Conservation (phyloP, 2,329 filamentous ascomycete species). For the Botrytis pseudocinerea region DNA sequence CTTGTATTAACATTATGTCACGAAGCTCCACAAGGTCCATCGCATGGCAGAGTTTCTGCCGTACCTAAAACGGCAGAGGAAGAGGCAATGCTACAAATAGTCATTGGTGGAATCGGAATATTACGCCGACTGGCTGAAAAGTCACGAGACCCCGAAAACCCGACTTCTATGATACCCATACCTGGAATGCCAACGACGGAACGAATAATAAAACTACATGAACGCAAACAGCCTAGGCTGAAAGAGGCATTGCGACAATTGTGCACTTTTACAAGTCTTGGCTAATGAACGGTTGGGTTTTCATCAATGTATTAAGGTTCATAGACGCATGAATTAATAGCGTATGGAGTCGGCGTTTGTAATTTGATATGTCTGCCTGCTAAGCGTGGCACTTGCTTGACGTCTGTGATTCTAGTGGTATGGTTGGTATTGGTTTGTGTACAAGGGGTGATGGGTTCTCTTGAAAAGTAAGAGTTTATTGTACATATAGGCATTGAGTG, state of each 20-base stretch:
- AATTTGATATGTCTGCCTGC: slow-evolving; percentile 29
- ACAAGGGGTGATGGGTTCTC: slow-evolving; percentile 33
- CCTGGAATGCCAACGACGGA: slow-evolving; percentile 67
- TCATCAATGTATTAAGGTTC: slow-evolving; percentile 37
- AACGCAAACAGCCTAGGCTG: slow-evolving; percentile 63
- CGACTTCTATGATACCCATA: slow-evolving; percentile 54
- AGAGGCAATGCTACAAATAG: slow-evolving; percentile 50
- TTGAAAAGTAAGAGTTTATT: slow-evolving; percentile 29
- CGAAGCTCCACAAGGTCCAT: slow-evolving; percentile 53
- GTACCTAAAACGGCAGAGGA: slow-evolving; percentile 40
- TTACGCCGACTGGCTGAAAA: slow-evolving; percentile 71
- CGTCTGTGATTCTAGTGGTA: slow-evolving; percentile 29
- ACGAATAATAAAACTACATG: slow-evolving; percentile 64
- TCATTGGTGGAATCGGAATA: slow-evolving; percentile 66
- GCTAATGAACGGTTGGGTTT: slow-evolving; percentile 41
- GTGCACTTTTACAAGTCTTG: slow-evolving; percentile 61
- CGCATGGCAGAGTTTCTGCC: slow-evolving; percentile 38
- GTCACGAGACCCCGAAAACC: slow-evolving; percentile 56
- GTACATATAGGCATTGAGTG: slow-evolving; percentile 36
- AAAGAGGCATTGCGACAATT: slow-evolving; percentile 68
- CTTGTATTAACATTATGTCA: slow-evolving; percentile 70
- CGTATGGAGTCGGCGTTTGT: slow-evolving; percentile 39
- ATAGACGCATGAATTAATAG: slow-evolving; percentile 40
- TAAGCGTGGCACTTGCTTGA: slow-evolving; percentile 31
- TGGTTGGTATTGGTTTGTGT: slow-evolving; percentile 29